These are phyloP conservation scores for Picea mariana DNA, from an alignment of 83 land plant genomes.

Conservation along the genomic window DNA sequence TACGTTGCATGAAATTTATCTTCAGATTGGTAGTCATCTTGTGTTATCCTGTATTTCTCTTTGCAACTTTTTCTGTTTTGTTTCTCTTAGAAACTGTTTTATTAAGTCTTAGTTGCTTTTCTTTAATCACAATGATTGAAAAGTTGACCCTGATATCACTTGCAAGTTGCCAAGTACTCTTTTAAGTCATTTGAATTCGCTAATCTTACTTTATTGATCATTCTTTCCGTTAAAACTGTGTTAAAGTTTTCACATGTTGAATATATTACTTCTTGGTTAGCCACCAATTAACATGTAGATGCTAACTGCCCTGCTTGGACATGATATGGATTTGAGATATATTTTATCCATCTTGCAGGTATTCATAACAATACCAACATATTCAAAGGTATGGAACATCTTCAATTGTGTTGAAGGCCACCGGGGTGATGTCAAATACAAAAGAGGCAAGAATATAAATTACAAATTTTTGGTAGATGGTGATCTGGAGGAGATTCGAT, in stretches of 20 bases:
- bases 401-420: slow-evolving; percentile 37
- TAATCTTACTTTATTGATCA: neutral
- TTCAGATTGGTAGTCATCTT: neutral
- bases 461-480: slow-evolving; percentile 42
- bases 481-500: slow-evolving; percentile 44
- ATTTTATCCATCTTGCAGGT: slow-evolving; percentile 38
- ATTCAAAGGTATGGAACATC: slow-evolving; percentile 39
- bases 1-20: neutral
- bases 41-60: neutral
- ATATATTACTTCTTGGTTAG: neutral
- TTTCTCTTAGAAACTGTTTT: neutral
- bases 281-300: too few species aligned
- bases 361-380: slow-evolving; percentile 40
- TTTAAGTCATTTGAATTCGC: too few species aligned
- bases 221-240: neutral
- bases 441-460: slow-evolving; percentile 39
- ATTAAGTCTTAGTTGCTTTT: neutral
- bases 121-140: neutral
- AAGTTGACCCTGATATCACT: neutral
- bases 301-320: too few species aligned
- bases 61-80: neutral
- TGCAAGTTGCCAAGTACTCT: neutral
- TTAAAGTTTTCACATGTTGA: neutral
- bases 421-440: slow-evolving; percentile 17
- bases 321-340: neutral